These are phyloP conservation scores for Stenocarpella maydis DNA, from an alignment of 2,329 filamentous ascomycete species.

Conservation along the genomic window DNA sequence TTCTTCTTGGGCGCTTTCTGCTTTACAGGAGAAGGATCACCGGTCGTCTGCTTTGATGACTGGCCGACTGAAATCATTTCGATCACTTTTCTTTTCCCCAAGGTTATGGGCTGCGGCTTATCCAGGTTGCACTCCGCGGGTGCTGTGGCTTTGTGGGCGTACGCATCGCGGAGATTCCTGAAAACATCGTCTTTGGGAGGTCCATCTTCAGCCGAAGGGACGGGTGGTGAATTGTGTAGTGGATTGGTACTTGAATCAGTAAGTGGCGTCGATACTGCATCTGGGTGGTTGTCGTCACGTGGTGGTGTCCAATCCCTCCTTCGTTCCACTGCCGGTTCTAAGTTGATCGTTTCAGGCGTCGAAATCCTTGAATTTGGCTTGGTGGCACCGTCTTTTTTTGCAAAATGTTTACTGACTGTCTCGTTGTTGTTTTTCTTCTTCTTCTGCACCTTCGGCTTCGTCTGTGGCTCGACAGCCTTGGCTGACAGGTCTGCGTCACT, in stretches of 20 bases:
- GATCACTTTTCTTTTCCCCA: constrained; percentile 65
- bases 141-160: constrained; percentile 45
- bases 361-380: constrained; percentile 40
- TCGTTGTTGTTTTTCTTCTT: constrained; percentile 40
- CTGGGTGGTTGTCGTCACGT: constrained; percentile 48
- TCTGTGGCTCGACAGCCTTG: constrained; percentile 38
- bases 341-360: constrained; percentile 44
- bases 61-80: constrained; percentile 53
- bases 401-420: constrained; percentile 48
- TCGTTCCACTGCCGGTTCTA: constrained; percentile 62
- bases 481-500: neutral
- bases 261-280: neutral
- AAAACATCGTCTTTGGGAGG: constrained; percentile 48
- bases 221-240: neutral
- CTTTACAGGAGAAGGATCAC: constrained; percentile 48
- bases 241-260: constrained; percentile 17
- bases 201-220: neutral
- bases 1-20: constrained; percentile 71
- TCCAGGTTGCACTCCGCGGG: constrained; percentile 31
- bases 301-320: constrained; percentile 75
- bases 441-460: constrained; percentile 37
- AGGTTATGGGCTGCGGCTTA: constrained; percentile 43
- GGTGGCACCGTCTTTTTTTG: constrained; percentile 27
- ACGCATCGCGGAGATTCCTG: constrained; percentile 53
- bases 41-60: constrained; percentile 37